These are phyloP conservation scores for Herpomyces periplanetae DNA, from an alignment of 2,329 filamentous ascomycete genomes.

Conservation along the genomic window DNA sequence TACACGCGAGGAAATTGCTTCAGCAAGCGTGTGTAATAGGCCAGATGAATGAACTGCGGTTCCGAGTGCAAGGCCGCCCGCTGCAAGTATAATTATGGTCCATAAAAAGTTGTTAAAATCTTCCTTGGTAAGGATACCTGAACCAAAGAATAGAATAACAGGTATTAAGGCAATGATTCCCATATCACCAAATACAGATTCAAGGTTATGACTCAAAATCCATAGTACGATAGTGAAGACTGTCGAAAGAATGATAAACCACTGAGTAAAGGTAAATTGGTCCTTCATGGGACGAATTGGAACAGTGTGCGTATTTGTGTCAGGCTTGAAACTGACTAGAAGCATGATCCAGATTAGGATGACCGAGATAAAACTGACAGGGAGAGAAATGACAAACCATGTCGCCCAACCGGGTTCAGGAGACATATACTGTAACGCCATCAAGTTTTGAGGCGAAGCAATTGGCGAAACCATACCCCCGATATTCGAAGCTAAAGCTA, in stretches of 20 bases:
- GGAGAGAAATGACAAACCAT: conserved; percentile 88
- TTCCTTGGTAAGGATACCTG: conserved; percentile 80
- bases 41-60: conserved; percentile 82
- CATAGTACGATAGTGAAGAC: conserved; percentile 51
- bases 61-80: conserved; percentile 59
- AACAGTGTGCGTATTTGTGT: conserved; percentile 49
- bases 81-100: conserved; percentile 96
- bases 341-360: conserved; percentile 60
- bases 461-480: conserved; percentile 88
- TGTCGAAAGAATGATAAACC: conserved; percentile 58
- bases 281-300: conserved; percentile 69
- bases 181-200: conserved; percentile 75
- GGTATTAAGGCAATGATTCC: conserved; percentile 89
- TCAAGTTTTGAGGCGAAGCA: conserved; percentile 83
- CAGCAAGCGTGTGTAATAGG: conserved; percentile 51
- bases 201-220: conserved; percentile 67
- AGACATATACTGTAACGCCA: conserved; percentile 77
- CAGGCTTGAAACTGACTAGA: conserved; percentile 45
- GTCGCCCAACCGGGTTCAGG: conserved; percentile 65
- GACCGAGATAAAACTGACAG: conserved; percentile 61
- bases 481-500: conserved; percentile 74
- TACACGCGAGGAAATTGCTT: conserved; percentile 29
- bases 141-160: conserved; percentile 78
- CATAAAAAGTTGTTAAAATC: conserved; percentile 99
- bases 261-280: conserved; percentile 51